Evolutionary conservation across 495 filamentous ascomycete genomes (phyloP).

Genomic region (Bryoglossum gracile): DNA sequence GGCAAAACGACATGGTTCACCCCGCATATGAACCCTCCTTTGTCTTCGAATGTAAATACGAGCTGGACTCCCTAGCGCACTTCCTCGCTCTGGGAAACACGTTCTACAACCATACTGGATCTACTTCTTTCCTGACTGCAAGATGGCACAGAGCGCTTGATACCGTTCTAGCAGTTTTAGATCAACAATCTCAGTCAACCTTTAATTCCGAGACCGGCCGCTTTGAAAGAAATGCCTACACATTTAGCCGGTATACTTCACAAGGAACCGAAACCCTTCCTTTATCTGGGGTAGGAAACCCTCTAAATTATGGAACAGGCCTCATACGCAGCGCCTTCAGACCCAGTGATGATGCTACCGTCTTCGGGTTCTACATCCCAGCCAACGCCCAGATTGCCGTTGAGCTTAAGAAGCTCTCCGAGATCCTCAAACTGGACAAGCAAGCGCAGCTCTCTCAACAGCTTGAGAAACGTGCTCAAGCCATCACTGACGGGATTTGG

Average conservation of each 20-base stretch:
- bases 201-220: constrained; percentile 59
- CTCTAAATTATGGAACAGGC: constrained; percentile 74
- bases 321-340: constrained; percentile 89
- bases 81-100: constrained; percentile 83
- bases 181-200: constrained; percentile 71
- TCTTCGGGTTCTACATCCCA: constrained; percentile 91
- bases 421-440: constrained; percentile 53
- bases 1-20: constrained; percentile 77
- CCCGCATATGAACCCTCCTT: constrained; percentile 72
- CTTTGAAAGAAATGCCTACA: constrained; percentile 70
- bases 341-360: constrained; percentile 96
- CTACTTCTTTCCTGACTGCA: constrained; percentile 65
- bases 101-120: constrained; percentile 74
- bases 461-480: constrained; percentile 55
- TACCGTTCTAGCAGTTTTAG: constrained; percentile 63
- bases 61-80: constrained; percentile 89
- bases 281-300: constrained; percentile 80
- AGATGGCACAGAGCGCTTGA: constrained; percentile 78
- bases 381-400: constrained; percentile 95
- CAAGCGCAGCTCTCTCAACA: constrained; percentile 42
- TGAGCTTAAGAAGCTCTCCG: constrained; percentile 71
- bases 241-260: constrained; percentile 72
- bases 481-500: constrained; percentile 70
- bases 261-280: constrained; percentile 86
- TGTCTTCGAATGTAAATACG: constrained; percentile 99